Base-by-base conservation (phyloP, 2,329 filamentous ascomycete genomes). In the Scorias spongiosa region DNA sequence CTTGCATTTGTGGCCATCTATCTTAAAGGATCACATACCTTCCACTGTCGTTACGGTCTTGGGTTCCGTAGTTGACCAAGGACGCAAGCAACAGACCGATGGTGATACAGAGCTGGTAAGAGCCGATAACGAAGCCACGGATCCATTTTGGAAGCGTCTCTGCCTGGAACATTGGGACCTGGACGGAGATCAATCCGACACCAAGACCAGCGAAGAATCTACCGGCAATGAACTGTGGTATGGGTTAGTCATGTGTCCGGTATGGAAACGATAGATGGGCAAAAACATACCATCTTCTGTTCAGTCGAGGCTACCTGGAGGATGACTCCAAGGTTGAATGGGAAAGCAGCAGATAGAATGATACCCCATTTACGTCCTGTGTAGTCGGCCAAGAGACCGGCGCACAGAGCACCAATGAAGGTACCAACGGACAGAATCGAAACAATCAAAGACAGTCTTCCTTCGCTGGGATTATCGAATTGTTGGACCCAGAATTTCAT, bases 101-200 rank as follows among this genome's bases (percentile, higher is more conserved):
- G 45, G 81, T 85, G 59, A 86, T 78, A 59, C 77, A 84, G 68
- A 85, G 84, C 57, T 86, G 81, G 66, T 86, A 86, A 2, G 79
- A 80, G 1, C 79, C 76, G 14, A 86, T 81, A 34, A 86, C 72
- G 44, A 80, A 78, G 56, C 81, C 81, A 55, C 82, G 76, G 50
- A 88, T 78, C 63, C 82, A 84, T 64, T 71, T 75, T 49, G 79
- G 80, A 61, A 68, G 60, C 58, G 86, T 83, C 64, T 86, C 83
- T 40, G 79, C 49, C 42, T 17, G 67, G 65, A 42, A 68, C 61
- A 28, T 50, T 52, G 26, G 70, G 66, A 44, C 68, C 66, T 44
- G 77, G 76, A 68, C 85, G 65, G 46, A 89, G 62, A 86, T 70
- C 12, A 63, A 44, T 40, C 50, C 50, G 11, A 52, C 50, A 29